Percentiles rank a stretch among this genome's conserved stretches.
Evolutionary conservation across 2,329 filamentous ascomycete genomes (phyloP).

Genomic region (Aspergillus terreus): DNA sequence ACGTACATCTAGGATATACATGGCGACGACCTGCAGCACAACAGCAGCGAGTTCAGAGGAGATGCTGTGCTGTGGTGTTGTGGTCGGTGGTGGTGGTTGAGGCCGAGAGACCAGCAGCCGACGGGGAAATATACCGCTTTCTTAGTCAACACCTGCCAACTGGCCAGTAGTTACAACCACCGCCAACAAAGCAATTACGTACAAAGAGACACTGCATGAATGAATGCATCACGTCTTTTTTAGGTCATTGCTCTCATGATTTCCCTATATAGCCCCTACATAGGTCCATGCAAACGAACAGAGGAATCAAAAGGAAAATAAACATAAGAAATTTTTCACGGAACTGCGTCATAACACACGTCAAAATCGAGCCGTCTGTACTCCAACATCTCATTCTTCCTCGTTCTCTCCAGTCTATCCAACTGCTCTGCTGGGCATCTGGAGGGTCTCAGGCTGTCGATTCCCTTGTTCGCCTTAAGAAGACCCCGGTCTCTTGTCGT

Average conservation of each 20-base stretch:
- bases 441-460: background rate
- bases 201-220: background rate
- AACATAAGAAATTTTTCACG: constrained; percentile 21
- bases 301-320: constrained; percentile 18
- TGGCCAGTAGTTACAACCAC: background rate
- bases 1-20: background rate
- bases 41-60: background rate
- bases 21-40: background rate
- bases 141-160: background rate
- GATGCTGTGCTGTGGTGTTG: background rate
- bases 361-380: constrained; percentile 26
- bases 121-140: background rate
- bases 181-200: background rate
- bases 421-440: background rate
- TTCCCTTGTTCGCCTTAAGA: background rate
- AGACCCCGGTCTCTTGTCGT: background rate
- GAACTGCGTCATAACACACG: constrained; percentile 32
- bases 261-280: constrained; percentile 19
- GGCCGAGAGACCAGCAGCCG: background rate
- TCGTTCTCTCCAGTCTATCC: constrained; percentile 11
- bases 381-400: constrained; percentile 23
- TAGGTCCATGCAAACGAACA: constrained; percentile 21
- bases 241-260: constrained; percentile 14
- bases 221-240: background rate
- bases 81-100: background rate